These are phyloP conservation scores for Linum usitatissimum DNA, from an alignment of 345 rosid species.

Conservation along the genomic window DNA sequence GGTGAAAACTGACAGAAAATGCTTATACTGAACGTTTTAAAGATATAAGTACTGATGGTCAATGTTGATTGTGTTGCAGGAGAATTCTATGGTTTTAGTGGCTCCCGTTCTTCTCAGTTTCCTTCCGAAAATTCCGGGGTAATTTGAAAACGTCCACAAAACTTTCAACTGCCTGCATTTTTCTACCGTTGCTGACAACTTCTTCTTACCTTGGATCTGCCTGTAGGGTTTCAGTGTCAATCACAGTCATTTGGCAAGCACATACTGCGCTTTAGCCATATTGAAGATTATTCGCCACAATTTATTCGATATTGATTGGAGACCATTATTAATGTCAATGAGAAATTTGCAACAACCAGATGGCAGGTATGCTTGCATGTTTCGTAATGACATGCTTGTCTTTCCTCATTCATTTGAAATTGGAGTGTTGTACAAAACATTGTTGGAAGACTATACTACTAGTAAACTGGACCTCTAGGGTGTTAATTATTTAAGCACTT, in stretches of 20 bases:
- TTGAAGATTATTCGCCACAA: conserved; percentile 51
- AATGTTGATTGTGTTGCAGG: conserved; percentile 36
- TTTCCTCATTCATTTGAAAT: background rate
- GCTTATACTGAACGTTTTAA: conserved; percentile 1
- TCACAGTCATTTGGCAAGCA: conserved; percentile 73
- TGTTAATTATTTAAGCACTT: too few relatives aligned
- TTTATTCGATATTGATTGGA: conserved; percentile 41
- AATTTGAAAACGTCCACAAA: conserved; percentile 1
- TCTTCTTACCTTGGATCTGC: conserved; percentile 14
- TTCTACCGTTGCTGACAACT: background rate
- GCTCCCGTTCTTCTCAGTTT: conserved; percentile 69
- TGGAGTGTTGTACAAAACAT: too few relatives aligned
- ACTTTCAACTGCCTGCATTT: background rate
- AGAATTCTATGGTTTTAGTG: conserved; percentile 72
- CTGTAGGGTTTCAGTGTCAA: conserved; percentile 42
- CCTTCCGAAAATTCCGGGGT: conserved; percentile 46
- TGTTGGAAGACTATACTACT: background rate
- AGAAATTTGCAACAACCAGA: conserved; percentile 74
- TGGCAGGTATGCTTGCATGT: conserved; percentile 50
- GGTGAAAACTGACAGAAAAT: background rate
- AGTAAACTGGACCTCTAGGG: too few relatives aligned
- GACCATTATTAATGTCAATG: conserved; percentile 45
- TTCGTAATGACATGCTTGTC: conserved; percentile 2
- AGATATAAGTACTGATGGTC: background rate
- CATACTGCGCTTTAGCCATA: conserved; percentile 73